phyloP scores from a whole-genome alignment of 495 filamentous ascomycete genomes.

The Rostrohypoxylon terebratum region DNA sequence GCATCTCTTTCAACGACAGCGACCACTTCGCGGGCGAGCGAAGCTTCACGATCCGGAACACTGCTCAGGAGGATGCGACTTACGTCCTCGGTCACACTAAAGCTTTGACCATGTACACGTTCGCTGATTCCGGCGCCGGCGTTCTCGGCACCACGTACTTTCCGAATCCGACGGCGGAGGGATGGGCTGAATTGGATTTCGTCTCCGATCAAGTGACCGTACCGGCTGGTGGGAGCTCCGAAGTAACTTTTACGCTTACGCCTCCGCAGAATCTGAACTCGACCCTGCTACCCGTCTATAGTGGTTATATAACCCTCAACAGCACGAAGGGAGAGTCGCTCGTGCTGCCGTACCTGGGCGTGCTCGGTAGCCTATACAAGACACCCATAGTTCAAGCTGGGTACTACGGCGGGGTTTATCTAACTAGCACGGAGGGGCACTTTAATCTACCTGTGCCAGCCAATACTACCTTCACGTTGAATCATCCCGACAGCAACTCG shows the following conservation, averaged over 20 bases:
- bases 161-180: neutral
- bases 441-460: conserved; percentile 3
- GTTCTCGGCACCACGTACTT: neutral
- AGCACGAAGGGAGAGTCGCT: conserved; percentile 7
- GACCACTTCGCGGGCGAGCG: conserved; percentile 48
- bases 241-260: neutral
- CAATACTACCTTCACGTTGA: conserved; percentile 6
- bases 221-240: neutral
- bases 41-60: conserved; percentile 55
- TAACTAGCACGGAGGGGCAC: neutral
- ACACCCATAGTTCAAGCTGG: neutral
- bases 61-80: neutral
- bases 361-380: neutral
- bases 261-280: neutral
- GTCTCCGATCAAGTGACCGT: neutral
- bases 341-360: neutral
- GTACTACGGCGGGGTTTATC: conserved; percentile 1
- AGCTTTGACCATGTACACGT: neutral
- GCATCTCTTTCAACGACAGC: conserved; percentile 59
- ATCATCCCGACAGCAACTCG: neutral
- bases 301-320: conserved; percentile 5
- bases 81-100: neutral
- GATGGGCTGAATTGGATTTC: neutral
- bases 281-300: conserved; percentile 1
- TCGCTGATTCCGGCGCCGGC: neutral